A percentile compares a stretch with the other conserved stretches of the same genome.
Evolutionary conservation across 2,329 filamentous ascomycete genomes (phyloP).

Genomic region (Verticillium longisporum): DNA sequence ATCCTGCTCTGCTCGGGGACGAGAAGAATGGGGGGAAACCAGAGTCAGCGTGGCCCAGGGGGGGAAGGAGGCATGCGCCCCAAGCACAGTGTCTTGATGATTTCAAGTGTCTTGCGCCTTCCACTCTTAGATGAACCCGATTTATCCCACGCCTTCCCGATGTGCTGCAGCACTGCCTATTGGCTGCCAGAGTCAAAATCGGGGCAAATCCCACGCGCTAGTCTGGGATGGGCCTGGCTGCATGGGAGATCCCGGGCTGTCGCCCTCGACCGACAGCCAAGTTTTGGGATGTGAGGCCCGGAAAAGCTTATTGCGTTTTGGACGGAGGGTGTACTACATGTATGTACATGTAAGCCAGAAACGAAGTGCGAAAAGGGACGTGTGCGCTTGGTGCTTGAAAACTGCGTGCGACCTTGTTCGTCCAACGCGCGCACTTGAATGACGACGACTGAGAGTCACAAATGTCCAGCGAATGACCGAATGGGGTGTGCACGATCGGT

Average conservation of each 20-base stretch:
- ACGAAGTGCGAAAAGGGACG: background rate
- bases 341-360: background rate
- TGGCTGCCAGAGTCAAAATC: background rate
- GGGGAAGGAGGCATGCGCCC: background rate
- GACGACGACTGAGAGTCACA: too few species aligned
- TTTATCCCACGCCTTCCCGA: background rate
- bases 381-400: background rate
- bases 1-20: background rate
- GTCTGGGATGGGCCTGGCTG: background rate
- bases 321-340: background rate
- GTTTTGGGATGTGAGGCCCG: conserved; percentile 1
- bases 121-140: background rate
- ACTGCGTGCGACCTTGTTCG: too few species aligned
- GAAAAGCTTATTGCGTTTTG: conserved; percentile 11
- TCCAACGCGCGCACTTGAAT: too few species aligned
- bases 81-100: background rate
- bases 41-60: background rate
- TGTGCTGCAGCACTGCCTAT: background rate
- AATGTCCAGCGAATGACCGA: background rate
- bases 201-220: background rate
- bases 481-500: background rate
- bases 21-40: background rate
- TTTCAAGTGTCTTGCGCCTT: background rate
- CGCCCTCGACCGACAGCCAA: conserved; percentile 9
- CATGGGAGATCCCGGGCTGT: conserved; percentile 1